phyloP scores from a whole-genome alignment of 2,329 filamentous ascomycete genomes.

The Cladosporium sp. region DNA sequence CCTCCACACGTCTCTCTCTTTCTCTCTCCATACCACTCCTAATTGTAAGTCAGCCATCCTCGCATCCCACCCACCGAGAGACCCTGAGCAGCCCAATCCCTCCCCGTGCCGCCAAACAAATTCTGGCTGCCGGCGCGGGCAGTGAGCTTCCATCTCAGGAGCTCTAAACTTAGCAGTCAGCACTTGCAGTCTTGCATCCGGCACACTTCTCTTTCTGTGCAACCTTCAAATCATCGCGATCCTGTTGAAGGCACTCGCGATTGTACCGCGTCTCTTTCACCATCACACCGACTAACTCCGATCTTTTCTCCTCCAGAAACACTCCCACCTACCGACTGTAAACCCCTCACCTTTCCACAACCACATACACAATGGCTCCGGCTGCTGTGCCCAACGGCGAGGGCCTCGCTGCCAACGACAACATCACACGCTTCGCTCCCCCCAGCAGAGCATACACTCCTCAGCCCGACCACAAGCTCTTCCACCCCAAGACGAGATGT shows the following conservation, averaged over 20 bases:
- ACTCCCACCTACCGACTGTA: conserved; percentile 1
- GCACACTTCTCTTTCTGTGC: neutral
- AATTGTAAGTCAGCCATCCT: conserved; percentile 6
- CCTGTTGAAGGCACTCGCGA: conserved; percentile 8
- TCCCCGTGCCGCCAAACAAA: conserved; percentile 4
- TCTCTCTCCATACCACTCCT: neutral
- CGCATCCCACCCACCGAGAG: neutral
- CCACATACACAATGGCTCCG: conserved; percentile 40
- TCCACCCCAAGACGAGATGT: conserved; percentile 99
- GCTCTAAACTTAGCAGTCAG: conserved; percentile 17
- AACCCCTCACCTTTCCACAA: conserved; percentile 10
- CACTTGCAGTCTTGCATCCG: neutral
- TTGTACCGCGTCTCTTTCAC: neutral
- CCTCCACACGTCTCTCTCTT: neutral
- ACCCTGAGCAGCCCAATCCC: neutral
- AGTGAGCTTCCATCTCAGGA: conserved; percentile 11
- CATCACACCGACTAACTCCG: neutral
- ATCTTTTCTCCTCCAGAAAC: neutral
- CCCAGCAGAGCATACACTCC: conserved; percentile 91
- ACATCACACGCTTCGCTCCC: conserved; percentile 93
- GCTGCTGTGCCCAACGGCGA: conserved; percentile 32
- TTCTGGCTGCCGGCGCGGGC: conserved; percentile 9
- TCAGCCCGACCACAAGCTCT: conserved; percentile 80
- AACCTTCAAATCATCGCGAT: neutral
- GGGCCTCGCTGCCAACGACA: conserved; percentile 80